A percentile compares a stretch with the other conserved stretches of the same genome.
phyloP scores from a whole-genome alignment of 306 rosid genomes.

The Prunus mongolica region DNA sequence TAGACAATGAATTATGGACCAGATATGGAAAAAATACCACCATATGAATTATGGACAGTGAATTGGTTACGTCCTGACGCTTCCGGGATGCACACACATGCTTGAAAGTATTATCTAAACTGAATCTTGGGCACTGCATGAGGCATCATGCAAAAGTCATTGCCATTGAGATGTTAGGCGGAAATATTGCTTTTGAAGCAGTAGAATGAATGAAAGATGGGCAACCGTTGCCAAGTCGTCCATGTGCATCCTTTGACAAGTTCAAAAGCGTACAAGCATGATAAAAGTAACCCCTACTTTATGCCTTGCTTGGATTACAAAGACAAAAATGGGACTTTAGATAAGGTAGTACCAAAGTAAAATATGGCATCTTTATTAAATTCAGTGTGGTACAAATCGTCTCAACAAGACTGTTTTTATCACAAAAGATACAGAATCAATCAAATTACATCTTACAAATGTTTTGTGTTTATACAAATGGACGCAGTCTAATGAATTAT shows the following conservation, averaged over 20 bases:
- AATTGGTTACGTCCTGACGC: neutral
- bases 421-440: constrained; percentile 9
- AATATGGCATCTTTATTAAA: neutral
- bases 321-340: no score
- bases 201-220: neutral
- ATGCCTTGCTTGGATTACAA: neutral
- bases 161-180: no score
- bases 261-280: neutral
- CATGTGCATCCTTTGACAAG: neutral
- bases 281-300: neutral
- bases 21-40: no score
- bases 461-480: constrained; percentile 16
- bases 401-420: neutral
- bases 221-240: neutral
- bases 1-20: neutral
- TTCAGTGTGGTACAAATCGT: neutral
- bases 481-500: constrained; percentile 15
- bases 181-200: no score
- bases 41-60: neutral
- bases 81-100: no score
- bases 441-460: constrained; percentile 24
- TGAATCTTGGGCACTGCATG: no score
- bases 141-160: no score
- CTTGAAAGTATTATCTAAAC: no score
- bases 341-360: neutral